These are phyloP conservation scores for Coniosporium uncinatum DNA, from an alignment of 2,329 filamentous ascomycete species.

Conservation along the genomic window DNA sequence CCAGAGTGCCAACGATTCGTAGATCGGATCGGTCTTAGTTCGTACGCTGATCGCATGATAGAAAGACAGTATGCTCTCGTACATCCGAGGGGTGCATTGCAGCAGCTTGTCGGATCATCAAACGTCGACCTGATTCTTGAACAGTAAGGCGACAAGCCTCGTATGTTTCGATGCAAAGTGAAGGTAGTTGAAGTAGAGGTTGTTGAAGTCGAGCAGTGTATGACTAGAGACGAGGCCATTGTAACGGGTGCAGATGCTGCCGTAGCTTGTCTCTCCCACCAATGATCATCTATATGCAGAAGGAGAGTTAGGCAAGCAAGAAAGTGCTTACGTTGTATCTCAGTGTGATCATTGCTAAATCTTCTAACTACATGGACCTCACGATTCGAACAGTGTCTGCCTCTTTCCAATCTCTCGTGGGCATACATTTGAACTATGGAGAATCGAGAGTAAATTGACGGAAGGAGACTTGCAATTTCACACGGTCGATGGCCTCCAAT, in stretches of 20 bases:
- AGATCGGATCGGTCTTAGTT: slow-evolving; percentile 58
- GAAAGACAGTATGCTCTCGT: slow-evolving; percentile 44
- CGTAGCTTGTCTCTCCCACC: too few species aligned
- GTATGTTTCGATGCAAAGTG: not conserved
- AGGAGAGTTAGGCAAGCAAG: too few species aligned
- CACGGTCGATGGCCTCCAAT: too few species aligned
- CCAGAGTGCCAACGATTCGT: slow-evolving; percentile 54
- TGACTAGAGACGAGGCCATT: not conserved
- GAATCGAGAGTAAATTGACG: too few species aligned
- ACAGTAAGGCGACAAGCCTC: not conserved
- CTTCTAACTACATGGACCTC: too few species aligned
- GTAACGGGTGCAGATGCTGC: not conserved
- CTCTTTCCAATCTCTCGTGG: too few species aligned
- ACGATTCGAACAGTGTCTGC: too few species aligned
- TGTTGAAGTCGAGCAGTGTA: not conserved
- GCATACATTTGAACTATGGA: too few species aligned
- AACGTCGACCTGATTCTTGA: not conserved
- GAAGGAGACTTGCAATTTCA: too few species aligned
- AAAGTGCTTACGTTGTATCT: too few species aligned
- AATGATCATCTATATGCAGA: too few species aligned
- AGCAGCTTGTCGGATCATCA: not conserved
- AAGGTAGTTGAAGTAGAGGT: not conserved
- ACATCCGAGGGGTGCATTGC: slow-evolving; percentile 45
- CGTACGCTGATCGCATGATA: slow-evolving; percentile 56
- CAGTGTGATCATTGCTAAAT: too few species aligned